Base-by-base conservation (phyloP, 306 rosid genomes). In the Dalbergia cochinchinensis region DNA sequence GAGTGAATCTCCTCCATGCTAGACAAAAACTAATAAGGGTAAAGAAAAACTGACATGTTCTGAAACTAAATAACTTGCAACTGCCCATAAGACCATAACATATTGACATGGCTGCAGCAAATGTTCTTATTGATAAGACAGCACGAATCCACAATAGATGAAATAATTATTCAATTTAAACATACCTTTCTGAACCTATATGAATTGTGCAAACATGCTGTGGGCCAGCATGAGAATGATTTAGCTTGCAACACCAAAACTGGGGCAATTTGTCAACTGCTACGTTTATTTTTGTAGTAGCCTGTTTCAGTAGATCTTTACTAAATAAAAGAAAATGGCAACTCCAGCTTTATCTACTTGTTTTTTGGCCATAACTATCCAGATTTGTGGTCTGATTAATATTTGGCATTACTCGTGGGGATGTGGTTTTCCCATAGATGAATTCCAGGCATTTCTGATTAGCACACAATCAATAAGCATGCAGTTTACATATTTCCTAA, bases 121-220 rank as follows among this genome's bases (percentile, higher is more conserved):
- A 81, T 66, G 3, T 73, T 19, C 54, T 26, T 8, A 70, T 50
- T 39, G 71, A 33, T 62, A 44, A 69, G 65, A 64, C 58, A 59
- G 70, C 69, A 81, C 31, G 41, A 15, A 72, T 41, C 51, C 58
- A 45, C 59, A 67, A 81, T 34, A 53, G 54, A 50, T 48, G 59
- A 70, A 42, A 64, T 14, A 47, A 8, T 20, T 42, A 19, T 61
- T 37, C 61, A 79, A 71, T 65, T 60, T 42, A 4, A 51, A 35
- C 79, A 47, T 76, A 94, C 98, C 96, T 93, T 84, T 95, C 98
- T 22, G 97, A 87, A 83, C 96, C 99, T 53, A 95, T 95, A 85
- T 95, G 99, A 80, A 91, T 93, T 57, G 98, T 92, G 62, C 96
- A 98, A 64, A 74, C 71, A 83, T 93, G 99, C 89, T 93, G 97